These are phyloP conservation scores for Allantophomopsis cytisporea DNA, from an alignment of 2,329 filamentous ascomycete species.

Conservation along the genomic window DNA sequence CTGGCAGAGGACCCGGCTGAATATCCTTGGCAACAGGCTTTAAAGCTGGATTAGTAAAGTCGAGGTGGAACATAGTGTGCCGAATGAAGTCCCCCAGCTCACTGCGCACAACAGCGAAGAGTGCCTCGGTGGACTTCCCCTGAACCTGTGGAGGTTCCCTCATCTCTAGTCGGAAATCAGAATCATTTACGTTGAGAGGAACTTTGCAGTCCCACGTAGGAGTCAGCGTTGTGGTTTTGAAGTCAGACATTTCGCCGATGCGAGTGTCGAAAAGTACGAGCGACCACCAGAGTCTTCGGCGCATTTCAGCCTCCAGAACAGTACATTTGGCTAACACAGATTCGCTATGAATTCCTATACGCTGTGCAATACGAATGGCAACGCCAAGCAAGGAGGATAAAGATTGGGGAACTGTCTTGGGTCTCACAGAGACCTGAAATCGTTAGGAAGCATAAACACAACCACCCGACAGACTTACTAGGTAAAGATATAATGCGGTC, in stretches of 20 bases:
- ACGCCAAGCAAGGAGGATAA: conserved; percentile 40
- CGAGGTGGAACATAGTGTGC: conserved; percentile 10
- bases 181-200: conserved; percentile 40
- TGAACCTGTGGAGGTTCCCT: conserved; percentile 22
- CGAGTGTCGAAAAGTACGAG: conserved; percentile 46
- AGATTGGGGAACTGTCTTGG: conserved; percentile 40
- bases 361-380: conserved; percentile 32
- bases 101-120: conserved; percentile 19
- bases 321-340: conserved; percentile 12
- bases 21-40: conserved; percentile 8
- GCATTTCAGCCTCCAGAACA: conserved; percentile 43
- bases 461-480: conserved; percentile 24
- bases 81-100: conserved; percentile 30
- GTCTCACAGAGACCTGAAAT: conserved; percentile 11
- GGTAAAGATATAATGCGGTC: conserved; percentile 37
- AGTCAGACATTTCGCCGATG: conserved; percentile 38
- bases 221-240: conserved; percentile 24
- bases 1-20: conserved; percentile 2
- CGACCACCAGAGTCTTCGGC: conserved; percentile 48
- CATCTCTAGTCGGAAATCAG: conserved; percentile 28
- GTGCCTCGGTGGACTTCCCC: conserved; percentile 30
- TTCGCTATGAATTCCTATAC: conserved; percentile 33
- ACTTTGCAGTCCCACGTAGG: conserved; percentile 30
- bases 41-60: conserved; percentile 8
- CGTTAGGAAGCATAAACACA: conserved; percentile 5